A percentile compares a stretch with the other conserved stretches of the same genome.
These are phyloP conservation scores for Colletotrichum somersetense DNA, from an alignment of 2,329 filamentous ascomycete genomes.

Conservation along the genomic window DNA sequence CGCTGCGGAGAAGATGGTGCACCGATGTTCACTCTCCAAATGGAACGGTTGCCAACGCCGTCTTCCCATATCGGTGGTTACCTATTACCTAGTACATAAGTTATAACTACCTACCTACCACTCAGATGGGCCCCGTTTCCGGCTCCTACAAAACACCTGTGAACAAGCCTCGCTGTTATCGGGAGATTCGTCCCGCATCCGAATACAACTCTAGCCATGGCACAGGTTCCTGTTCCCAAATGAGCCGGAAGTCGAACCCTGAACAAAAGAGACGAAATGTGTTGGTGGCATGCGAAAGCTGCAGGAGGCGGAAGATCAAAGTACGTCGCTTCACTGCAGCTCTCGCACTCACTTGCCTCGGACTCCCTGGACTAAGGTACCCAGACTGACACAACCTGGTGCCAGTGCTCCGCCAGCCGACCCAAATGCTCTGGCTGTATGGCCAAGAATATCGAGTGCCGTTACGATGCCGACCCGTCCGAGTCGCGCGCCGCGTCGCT, in stretches of 20 bases:
- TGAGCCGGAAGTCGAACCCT: not conserved
- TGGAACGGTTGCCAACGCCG: too few species aligned
- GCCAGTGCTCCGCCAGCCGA: constrained; percentile 56
- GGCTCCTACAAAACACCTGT: not conserved
- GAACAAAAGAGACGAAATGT: constrained; percentile 19
- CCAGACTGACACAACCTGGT: not conserved
- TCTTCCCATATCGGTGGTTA: not conserved
- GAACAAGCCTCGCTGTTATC: constrained; percentile 2
- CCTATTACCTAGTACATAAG: too few species aligned
- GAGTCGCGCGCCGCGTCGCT: constrained; percentile 23
- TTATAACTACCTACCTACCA: too few species aligned
- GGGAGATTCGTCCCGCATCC: constrained; percentile 26
- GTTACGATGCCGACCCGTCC: constrained; percentile 52
- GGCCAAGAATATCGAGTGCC: constrained; percentile 52
- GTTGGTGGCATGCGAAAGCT: constrained; percentile 25
- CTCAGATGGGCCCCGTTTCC: not conserved
- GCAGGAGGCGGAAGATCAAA: constrained; percentile 28
- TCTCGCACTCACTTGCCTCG: not conserved
- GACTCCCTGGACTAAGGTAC: not conserved
- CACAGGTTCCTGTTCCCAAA: too few species aligned
- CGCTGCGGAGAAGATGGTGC: not conserved
- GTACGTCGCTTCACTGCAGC: not conserved
- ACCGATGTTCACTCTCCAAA: not conserved
- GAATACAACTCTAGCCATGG: not conserved
- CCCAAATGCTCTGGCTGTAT: constrained; percentile 54